phyloP scores from a whole-genome alignment of 2,329 filamentous ascomycete species.

The Phialophora verrucosa region DNA sequence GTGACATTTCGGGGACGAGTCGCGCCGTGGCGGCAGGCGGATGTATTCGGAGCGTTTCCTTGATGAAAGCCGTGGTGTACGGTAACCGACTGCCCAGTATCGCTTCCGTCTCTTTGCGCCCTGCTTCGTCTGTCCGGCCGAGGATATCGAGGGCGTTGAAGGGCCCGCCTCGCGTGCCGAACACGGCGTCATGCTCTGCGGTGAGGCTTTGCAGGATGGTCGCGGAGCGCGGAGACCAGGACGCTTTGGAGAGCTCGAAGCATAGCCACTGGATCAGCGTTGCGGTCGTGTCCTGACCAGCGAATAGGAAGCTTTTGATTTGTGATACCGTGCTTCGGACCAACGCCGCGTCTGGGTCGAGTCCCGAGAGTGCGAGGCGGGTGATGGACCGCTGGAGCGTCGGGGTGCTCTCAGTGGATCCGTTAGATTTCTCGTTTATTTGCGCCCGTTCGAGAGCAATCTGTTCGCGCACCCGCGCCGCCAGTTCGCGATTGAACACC shows the following conservation, averaged over 20 bases:
- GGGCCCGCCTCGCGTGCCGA: conserved; percentile 49
- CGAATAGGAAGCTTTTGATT: conserved; percentile 38
- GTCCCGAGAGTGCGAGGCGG: conserved; percentile 27
- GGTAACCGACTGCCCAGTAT: conserved; percentile 56
- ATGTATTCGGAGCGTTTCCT: conserved; percentile 48
- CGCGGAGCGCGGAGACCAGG: conserved; percentile 37
- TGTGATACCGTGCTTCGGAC: conserved; percentile 33
- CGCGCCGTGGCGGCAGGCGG: conserved; percentile 35
- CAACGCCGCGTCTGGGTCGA: conserved; percentile 28
- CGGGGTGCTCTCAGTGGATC: background rate
- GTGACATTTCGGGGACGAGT: conserved; percentile 21
- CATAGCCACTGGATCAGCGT: conserved; percentile 38
- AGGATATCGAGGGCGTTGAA: conserved; percentile 32
- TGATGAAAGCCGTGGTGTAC: conserved; percentile 53
- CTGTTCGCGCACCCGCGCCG: conserved; percentile 26
- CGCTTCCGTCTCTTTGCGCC: conserved; percentile 50
- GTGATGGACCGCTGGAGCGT: conserved; percentile 26
- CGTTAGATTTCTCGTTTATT: background rate
- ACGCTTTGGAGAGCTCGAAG: conserved; percentile 33
- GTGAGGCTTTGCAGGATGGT: conserved; percentile 47
- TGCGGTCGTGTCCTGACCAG: conserved; percentile 39
- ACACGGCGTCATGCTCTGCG: conserved; percentile 59
- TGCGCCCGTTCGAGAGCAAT: conserved; percentile 18
- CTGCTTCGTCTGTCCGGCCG: conserved; percentile 35
- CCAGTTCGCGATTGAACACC: conserved; percentile 29